These are phyloP conservation scores for Hibiscus tridactylites DNA, from an alignment of 345 rosid genomes.

Conservation along the genomic window DNA sequence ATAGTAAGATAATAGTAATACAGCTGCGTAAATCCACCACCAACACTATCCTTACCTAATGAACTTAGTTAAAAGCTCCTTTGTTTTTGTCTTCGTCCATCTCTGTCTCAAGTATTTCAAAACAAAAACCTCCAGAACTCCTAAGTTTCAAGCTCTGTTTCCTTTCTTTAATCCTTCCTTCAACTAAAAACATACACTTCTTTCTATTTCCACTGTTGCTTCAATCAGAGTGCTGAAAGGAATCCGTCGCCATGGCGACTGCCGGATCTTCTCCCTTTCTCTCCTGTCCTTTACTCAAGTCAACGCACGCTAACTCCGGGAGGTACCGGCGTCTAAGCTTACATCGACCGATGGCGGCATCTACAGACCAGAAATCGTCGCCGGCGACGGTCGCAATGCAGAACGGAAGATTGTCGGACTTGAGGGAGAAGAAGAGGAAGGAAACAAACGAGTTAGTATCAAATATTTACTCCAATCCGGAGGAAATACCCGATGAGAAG, in stretches of 20 bases:
- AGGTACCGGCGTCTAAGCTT: not conserved
- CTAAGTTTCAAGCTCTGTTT: not conserved
- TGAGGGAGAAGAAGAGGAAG: not conserved
- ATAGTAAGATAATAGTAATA: too few species aligned
- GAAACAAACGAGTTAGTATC: not conserved
- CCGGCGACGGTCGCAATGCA: not conserved
- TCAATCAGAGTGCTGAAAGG: not conserved
- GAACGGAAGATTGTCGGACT: not conserved
- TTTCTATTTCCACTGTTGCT: not conserved
- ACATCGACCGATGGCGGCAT: not conserved
- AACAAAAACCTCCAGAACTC: not conserved
- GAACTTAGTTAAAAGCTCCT: too few species aligned
- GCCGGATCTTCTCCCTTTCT: not conserved
- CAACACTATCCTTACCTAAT: too few species aligned
- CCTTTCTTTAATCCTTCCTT: not conserved
- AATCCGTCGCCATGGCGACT: conserved; percentile 3
- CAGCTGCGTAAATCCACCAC: too few species aligned
- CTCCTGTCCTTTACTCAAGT: not conserved
- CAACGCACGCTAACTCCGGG: not conserved
- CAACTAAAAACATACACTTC: not conserved
- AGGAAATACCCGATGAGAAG: conserved; percentile 11
- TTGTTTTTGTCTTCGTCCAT: not conserved
- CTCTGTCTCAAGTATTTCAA: not conserved
- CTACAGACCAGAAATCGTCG: not conserved
- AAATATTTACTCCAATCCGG: not conserved